Evolutionary conservation across 2,329 filamentous ascomycete species (phyloP), one percentile per base, ranked within the genome.

Genomic region (Karstenula rhodostoma): DNA sequence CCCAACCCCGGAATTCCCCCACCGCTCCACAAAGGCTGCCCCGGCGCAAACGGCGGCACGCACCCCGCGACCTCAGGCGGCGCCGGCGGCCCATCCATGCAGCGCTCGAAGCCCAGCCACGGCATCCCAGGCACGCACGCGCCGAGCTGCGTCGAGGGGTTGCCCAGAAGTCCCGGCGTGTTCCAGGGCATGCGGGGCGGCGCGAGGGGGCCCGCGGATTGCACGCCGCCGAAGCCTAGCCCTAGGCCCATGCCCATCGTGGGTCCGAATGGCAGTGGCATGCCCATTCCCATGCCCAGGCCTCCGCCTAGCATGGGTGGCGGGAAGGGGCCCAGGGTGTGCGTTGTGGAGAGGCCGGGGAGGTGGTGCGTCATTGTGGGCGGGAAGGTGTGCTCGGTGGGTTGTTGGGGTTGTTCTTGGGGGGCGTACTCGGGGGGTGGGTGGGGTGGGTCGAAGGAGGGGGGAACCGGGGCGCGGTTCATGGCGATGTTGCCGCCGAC

Each of bases 401-500:
- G 32, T 9, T 50, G 13, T 19, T 46, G 27, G 19, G 22, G 27
- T 9, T n/a, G 42, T 12, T 43, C 58, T 53, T 25, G 56, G 59
- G 4, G 57, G 63, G 56, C 7, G n/a, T n/a, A n/a, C n/a, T n/a
- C 23, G 52, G 58, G 7, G 50, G 63, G 57, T 10, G 58, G 63
- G 59, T 67, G 65, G 22, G 71, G 57, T 6, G 71, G 68, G 4
- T 55, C 42, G 42, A 55, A 55, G n/a, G 52, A 37, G 6, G 72
- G 70, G 12, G 74, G 74, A 2, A 71, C 71, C 5, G 72, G 67
- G 6, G 73, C 71, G 60, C 69, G 74, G 61, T 73, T 73, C 59
- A 77, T 73, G 60, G 73, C 75, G 17, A 73, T 73, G 59, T 77
- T 77, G 58, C 67, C 66, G 33, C 69, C 68, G n/a, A 76, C 63